These are phyloP conservation scores for Claviceps africana DNA, from an alignment of 2,329 filamentous ascomycete genomes.

Conservation along the genomic window DNA sequence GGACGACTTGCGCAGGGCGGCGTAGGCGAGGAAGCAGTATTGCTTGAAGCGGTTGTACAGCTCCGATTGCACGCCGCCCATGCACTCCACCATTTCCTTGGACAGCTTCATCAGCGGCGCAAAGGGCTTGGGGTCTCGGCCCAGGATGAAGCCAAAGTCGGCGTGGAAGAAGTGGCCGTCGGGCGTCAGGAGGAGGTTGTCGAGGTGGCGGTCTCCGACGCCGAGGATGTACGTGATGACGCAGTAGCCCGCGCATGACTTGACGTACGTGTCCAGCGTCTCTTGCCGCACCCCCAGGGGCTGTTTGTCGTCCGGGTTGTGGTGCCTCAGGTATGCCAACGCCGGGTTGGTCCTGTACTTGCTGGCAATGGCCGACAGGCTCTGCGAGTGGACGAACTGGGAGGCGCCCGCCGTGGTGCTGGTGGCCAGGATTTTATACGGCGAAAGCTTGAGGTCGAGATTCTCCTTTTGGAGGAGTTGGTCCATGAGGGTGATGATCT, in stretches of 20 bases:
- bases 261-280: slow-evolving; percentile 86
- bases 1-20: slow-evolving; percentile 74
- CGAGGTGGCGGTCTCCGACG: slow-evolving; percentile 87
- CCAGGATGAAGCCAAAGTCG: slow-evolving; percentile 95
- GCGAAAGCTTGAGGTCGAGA: slow-evolving; percentile 82
- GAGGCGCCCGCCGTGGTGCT: slow-evolving; percentile 79
- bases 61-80: slow-evolving; percentile 72
- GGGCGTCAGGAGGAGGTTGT: slow-evolving; percentile 83
- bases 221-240: slow-evolving; percentile 97
- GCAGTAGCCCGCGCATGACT: slow-evolving; percentile 92
- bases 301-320: slow-evolving; percentile 75
- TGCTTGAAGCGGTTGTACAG: slow-evolving; percentile 85
- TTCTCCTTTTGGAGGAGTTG: slow-evolving; percentile 91
- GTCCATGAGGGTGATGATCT: slow-evolving; percentile 96
- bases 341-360: slow-evolving; percentile 66
- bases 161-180: slow-evolving; percentile 95
- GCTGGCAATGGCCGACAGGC: slow-evolving; percentile 65
- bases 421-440: slow-evolving; percentile 92
- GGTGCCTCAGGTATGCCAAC: slow-evolving; percentile 70
- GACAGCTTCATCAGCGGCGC: slow-evolving; percentile 93
- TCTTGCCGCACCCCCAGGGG: slow-evolving; percentile 82
- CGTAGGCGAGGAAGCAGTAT: slow-evolving; percentile 91
- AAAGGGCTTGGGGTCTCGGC: slow-evolving; percentile 92
- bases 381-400: slow-evolving; percentile 82
- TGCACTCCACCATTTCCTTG: slow-evolving; percentile 96